Conservation (phyloP, 2,329 filamentous ascomycete genomes). For the Penicillium sclerotiorum region DNA sequence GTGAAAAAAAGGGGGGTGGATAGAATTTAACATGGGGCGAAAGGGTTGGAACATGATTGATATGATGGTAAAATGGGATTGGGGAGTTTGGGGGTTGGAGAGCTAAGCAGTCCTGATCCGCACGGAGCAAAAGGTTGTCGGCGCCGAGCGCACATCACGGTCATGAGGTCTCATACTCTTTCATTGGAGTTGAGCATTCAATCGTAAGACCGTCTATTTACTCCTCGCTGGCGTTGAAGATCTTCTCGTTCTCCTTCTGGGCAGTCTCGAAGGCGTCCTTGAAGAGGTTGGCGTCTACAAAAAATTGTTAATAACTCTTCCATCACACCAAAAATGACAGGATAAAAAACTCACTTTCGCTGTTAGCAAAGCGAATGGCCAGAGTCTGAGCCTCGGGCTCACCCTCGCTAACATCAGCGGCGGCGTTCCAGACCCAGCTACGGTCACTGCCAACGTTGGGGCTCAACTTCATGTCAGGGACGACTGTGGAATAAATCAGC, state of each 20-base stretch:
- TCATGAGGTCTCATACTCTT: constrained; percentile 6
- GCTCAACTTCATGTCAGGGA: constrained; percentile 97
- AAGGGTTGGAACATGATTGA: constrained; percentile 8
- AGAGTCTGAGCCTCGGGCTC: constrained; percentile 95
- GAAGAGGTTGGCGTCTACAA: constrained; percentile 87
- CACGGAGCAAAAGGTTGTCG: constrained; percentile 14
- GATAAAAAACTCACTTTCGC: constrained; percentile 72
- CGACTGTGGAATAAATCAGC: constrained; percentile 60
- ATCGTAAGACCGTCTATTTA: constrained; percentile 20
- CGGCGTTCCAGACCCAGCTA: constrained; percentile 99
- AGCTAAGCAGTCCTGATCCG: constrained; percentile 14
- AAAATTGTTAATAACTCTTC: constrained; percentile 17
- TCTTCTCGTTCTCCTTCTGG: constrained; percentile 89
- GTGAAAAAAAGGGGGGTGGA: constrained; percentile 14
- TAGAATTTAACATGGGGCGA: constrained; percentile 8
- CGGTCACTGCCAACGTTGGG: constrained; percentile 98
- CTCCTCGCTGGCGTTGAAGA: constrained; percentile 64
- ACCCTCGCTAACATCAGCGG: constrained; percentile 96
- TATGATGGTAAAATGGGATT: constrained; percentile 14
- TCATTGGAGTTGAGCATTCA: constrained; percentile 2
- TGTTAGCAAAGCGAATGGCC: constrained; percentile 96
- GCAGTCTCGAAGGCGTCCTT: constrained; percentile 98
- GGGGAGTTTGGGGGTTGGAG: constrained; percentile 9
- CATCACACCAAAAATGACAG: not conserved
- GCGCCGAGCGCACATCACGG: constrained; percentile 11